phyloP scores from a whole-genome alignment of 2,329 filamentous ascomycete genomes.

The Rhinocladiella mackenziei region DNA sequence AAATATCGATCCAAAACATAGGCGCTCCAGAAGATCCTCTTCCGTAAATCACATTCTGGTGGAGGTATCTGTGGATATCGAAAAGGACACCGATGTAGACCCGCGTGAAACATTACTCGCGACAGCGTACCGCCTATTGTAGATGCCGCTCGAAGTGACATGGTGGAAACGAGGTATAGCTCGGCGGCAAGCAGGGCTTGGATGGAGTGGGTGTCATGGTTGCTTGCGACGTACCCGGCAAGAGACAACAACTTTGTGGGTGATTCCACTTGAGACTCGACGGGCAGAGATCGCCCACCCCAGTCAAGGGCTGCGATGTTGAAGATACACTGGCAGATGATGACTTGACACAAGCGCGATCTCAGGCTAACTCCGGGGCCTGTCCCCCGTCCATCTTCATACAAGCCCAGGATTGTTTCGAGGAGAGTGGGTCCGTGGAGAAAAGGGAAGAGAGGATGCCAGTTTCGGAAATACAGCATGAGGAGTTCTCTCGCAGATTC shows the following conservation, averaged over 20 bases:
- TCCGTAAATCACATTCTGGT: conserved; percentile 47
- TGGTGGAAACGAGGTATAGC: conserved; percentile 53
- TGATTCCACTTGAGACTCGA: conserved; percentile 43
- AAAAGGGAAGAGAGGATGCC: conserved; percentile 57
- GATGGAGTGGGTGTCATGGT: conserved; percentile 41
- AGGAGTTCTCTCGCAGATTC: conserved; percentile 40
- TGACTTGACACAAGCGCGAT: conserved; percentile 44
- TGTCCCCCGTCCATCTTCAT: conserved; percentile 29
- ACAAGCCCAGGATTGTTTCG: conserved; percentile 44
- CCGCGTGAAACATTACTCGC: conserved; percentile 54
- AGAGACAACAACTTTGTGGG: conserved; percentile 50
- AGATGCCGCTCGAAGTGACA: conserved; percentile 56
- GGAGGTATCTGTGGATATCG: conserved; percentile 43
- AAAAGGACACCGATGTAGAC: conserved; percentile 56
- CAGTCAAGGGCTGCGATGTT: conserved; percentile 47
- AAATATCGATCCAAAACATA: conserved; percentile 55
- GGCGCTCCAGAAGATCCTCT: conserved; percentile 55
- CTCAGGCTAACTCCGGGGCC: conserved; percentile 29
- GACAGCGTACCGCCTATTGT: conserved; percentile 54
- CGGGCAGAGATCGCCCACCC: conserved; percentile 38
- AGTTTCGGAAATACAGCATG: conserved; percentile 37
- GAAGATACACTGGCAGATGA: conserved; percentile 52
- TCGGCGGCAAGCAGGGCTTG: conserved; percentile 54
- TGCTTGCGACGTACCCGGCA: conserved; percentile 46
- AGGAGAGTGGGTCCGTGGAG: conserved; percentile 53